Conservation (phyloP, 2,329 filamentous ascomycete species). For the Immersiporthe knoxdaviesiana region DNA sequence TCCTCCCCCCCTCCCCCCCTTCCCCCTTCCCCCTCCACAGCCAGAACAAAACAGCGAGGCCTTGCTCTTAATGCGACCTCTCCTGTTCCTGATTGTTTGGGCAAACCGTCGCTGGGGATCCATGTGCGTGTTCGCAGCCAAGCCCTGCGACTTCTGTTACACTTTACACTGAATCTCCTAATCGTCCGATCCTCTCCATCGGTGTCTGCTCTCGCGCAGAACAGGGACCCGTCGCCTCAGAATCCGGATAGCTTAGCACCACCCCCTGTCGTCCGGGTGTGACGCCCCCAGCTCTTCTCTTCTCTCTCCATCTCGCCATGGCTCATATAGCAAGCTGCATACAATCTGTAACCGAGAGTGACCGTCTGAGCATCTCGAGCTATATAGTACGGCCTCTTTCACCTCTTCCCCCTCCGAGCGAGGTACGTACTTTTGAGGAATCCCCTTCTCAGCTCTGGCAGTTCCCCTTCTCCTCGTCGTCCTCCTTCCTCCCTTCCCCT, state of each 20-base stretch:
- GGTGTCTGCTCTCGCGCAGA: slow-evolving; percentile 16
- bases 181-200: slow-evolving; percentile 23
- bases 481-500: too few species aligned
- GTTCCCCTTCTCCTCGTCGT: neutral
- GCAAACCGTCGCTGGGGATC: slow-evolving; percentile 20
- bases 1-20: too few species aligned
- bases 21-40: neutral
- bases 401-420: slow-evolving; percentile 46
- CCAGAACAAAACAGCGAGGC: neutral
- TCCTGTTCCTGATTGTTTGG: slow-evolving; percentile 15
- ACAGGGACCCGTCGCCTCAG: slow-evolving; percentile 29
- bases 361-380: slow-evolving; percentile 43
- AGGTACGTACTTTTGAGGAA: slow-evolving; percentile 46
- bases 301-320: too few species aligned
- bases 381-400: slow-evolving; percentile 57
- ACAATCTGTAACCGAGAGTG: slow-evolving; percentile 49
- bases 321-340: slow-evolving; percentile 66
- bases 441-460: slow-evolving; percentile 34
- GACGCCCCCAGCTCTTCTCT: slow-evolving; percentile 30
- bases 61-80: slow-evolving; percentile 8
- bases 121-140: slow-evolving; percentile 18
- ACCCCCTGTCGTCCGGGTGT: slow-evolving; percentile 16
- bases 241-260: slow-evolving; percentile 24
- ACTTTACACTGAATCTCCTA: slow-evolving; percentile 14
- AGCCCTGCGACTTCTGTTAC: slow-evolving; percentile 22